Conservation (phyloP, 2,329 filamentous ascomycete genomes). For the Trichoderma cornu-damae region DNA sequence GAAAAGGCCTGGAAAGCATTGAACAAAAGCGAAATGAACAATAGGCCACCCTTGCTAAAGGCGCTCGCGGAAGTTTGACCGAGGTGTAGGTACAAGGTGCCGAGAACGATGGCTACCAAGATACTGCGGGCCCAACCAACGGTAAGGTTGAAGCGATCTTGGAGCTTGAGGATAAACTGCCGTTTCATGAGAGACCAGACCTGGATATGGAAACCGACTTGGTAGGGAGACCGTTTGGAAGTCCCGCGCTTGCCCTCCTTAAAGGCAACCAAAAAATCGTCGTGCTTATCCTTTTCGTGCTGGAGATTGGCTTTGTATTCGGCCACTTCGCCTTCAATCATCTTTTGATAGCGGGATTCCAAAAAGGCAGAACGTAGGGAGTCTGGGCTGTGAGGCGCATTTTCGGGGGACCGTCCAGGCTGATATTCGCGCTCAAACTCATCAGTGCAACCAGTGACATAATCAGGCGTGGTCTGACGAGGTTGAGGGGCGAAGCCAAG, state of each 20-base stretch:
- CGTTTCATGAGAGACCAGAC: slow-evolving; percentile 78
- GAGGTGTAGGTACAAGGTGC: slow-evolving; percentile 71
- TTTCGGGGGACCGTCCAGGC: slow-evolving; percentile 56
- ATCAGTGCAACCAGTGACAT: slow-evolving; percentile 76
- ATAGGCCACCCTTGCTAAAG: slow-evolving; percentile 74
- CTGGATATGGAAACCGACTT: slow-evolving; percentile 76
- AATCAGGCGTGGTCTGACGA: slow-evolving; percentile 75
- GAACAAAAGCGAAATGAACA: slow-evolving; percentile 76
- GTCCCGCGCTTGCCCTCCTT: slow-evolving; percentile 71
- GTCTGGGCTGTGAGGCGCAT: slow-evolving; percentile 64
- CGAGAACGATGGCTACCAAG: slow-evolving; percentile 70
- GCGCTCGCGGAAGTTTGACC: slow-evolving; percentile 62
- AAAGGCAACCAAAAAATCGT: slow-evolving; percentile 73
- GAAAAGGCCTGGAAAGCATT: slow-evolving; percentile 84
- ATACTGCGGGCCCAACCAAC: slow-evolving; percentile 66
- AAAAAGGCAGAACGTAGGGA: slow-evolving; percentile 66
- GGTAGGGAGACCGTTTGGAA: slow-evolving; percentile 73
- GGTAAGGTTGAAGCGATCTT: slow-evolving; percentile 72
- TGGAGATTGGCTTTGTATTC: slow-evolving; percentile 61
- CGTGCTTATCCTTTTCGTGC: slow-evolving; percentile 60
- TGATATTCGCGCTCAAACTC: slow-evolving; percentile 77
- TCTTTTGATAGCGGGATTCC: slow-evolving; percentile 53
- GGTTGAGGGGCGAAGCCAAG: slow-evolving; percentile 71
- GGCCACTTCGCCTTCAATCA: slow-evolving; percentile 60
- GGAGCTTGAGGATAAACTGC: slow-evolving; percentile 79